Evolutionary conservation across 805 yeast genomes (phyloP), one percentile per base, ranked within the genome.

Genomic region (Candida nitratophila): DNA sequence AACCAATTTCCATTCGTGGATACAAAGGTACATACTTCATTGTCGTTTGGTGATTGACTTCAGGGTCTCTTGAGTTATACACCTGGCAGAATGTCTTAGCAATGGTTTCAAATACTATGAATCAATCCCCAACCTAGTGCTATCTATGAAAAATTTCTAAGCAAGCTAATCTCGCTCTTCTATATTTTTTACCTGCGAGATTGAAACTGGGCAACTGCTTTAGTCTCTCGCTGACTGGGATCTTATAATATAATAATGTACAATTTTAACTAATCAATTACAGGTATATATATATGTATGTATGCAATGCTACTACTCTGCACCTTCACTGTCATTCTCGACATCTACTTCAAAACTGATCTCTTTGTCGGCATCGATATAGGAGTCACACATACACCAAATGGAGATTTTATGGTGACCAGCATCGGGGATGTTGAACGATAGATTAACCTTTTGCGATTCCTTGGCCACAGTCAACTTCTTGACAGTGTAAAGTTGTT

Each of bases 321-420:
- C 10, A 24, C 29, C 26, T 3, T 31, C 58, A 16, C 54, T 56
- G 15, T 63, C 66, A 41, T 59, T 60, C 26, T 57, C 54, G 19
- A 72, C 79, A 4, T 72, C 68, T 3, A 81, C 56, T 22, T 71
- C 76, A 40, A 84, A 67, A 11, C 69, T 60, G 21, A 81, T 73
- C 64, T 91, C 96, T 60, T 86, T 86, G 59, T 91, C 99, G 2
- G 89, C 95, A 57, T 90, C 98, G n/a, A 87, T 56, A 54, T 90
- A 91, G 0, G 95, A 82, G 55, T 90, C 97, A 64, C 96, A 85
- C 59, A 90, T 76, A 56, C 91, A 81, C 95, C 95, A 90, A 1
- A 88, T 66, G 0, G 81, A 76, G 22, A 90, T 62, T 16, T 71
- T 57, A 44, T 82, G 85, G 5, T 67, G 58, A 0, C 96, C 96